A percentile compares a stretch with the other conserved stretches of the same genome.
These are phyloP conservation scores for Boletus pseudopeckii DNA, from an alignment of 768 basidiomycete genomes.

Conservation along the genomic window DNA sequence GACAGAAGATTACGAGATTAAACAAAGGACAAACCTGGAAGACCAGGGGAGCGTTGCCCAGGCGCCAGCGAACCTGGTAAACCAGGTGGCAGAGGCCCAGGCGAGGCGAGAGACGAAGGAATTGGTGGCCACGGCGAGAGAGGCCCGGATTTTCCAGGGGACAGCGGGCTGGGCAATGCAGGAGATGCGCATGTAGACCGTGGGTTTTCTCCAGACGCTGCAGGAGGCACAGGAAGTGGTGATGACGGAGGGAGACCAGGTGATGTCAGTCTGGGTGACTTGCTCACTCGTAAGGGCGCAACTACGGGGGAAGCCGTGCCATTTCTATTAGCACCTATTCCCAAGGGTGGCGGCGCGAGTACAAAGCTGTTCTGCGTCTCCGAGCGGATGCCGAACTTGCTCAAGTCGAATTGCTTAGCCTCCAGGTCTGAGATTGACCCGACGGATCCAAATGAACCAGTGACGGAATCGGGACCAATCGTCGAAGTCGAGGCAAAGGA, in stretches of 20 bases:
- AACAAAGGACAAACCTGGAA: constrained; percentile 22
- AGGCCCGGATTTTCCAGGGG: constrained; percentile 5
- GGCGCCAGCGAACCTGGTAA: constrained; percentile 18
- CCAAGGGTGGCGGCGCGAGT: constrained; percentile 25
- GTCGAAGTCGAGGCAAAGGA: constrained; percentile 21
- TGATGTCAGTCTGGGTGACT: constrained; percentile 24
- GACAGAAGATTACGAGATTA: constrained; percentile 4
- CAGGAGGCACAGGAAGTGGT: constrained; percentile 10
- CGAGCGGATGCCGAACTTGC: constrained; percentile 2
- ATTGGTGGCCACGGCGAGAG: constrained; percentile 6
- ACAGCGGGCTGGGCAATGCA: constrained; percentile 10
- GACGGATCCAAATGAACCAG: constrained; percentile 14
- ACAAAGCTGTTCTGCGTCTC: constrained; percentile 16
- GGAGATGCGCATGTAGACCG: constrained; percentile 12
- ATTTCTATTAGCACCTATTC: constrained; percentile 9
- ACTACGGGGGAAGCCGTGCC: constrained; percentile 7
- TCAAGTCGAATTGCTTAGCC: constrained; percentile 16
- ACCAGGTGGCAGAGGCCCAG: constrained; percentile 18
- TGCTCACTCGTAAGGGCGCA: constrained; percentile 26
- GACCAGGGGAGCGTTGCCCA: constrained; percentile 21
- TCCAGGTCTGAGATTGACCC: constrained; percentile 25
- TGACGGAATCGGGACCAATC: constrained; percentile 3
- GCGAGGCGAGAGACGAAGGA: constrained; percentile 7
- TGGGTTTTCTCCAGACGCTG: neutral
- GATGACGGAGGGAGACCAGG: constrained; percentile 14